Evolutionary conservation across 495 filamentous ascomycete genomes (phyloP).

Genomic region (Neohortaea acidophila): DNA sequence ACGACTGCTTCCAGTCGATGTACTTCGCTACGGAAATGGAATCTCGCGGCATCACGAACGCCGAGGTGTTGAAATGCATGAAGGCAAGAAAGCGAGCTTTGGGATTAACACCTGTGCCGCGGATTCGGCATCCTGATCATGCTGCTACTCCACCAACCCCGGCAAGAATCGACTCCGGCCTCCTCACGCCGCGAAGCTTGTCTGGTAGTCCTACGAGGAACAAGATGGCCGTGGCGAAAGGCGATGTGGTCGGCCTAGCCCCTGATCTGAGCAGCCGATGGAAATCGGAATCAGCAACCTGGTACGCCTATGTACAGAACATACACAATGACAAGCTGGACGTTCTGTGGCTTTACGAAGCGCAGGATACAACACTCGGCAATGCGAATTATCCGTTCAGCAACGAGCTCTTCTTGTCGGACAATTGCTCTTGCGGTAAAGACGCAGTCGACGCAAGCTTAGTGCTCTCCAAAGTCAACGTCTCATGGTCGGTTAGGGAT

Average conservation of each 20-base stretch:
- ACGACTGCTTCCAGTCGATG: slow-evolving; percentile 46
- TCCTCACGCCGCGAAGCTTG: neutral
- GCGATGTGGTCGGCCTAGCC: slow-evolving; percentile 36
- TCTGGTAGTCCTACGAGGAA: no score
- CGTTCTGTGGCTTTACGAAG: slow-evolving; percentile 57
- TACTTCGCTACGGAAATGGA: slow-evolving; percentile 38
- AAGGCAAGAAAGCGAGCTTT: slow-evolving; percentile 6
- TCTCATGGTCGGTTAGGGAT: slow-evolving; percentile 40
- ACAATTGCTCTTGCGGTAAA: slow-evolving; percentile 52
- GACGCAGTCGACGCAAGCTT: slow-evolving; percentile 31
- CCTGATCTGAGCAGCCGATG: slow-evolving; percentile 40
- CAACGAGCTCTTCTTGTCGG: slow-evolving; percentile 61
- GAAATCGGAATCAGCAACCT: slow-evolving; percentile 34
- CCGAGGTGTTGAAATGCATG: neutral
- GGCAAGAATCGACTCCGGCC: neutral
- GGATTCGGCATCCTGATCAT: no score
- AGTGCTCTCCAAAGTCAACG: slow-evolving; percentile 36
- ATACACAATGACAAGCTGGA: slow-evolving; percentile 35
- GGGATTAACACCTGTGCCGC: slow-evolving; percentile 4
- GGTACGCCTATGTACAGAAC: slow-evolving; percentile 53
- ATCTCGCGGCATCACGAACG: neutral
- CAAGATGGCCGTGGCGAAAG: slow-evolving; percentile 22
- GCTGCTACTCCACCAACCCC: no score
- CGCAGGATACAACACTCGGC: slow-evolving; percentile 49
- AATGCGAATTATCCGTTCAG: slow-evolving; percentile 47